Base-by-base conservation (phyloP, 805 yeast species). In the Candida orba region DNA sequence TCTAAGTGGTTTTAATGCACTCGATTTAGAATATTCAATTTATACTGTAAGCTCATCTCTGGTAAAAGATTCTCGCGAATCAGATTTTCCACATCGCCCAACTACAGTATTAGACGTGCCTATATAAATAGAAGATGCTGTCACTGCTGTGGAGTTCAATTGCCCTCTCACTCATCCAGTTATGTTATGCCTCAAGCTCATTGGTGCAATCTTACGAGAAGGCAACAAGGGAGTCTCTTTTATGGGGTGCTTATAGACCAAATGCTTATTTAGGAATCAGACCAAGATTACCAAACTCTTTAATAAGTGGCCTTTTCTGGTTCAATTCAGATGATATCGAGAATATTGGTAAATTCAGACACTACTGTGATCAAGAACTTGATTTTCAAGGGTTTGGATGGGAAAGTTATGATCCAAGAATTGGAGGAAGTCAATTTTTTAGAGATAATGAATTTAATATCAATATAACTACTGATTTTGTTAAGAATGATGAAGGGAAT, bases 231-330 rank as follows among this genome's bases (percentile, higher is more conserved):
- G 65, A 72, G 35, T 74, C 87, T 3, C 65, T 85, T 24, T 60
- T 78, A 29, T 91, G 99, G 99, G 98, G 95, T 1, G 95, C 98
- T 1, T 91, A 89, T 63, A 68, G 97, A 50, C 81, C 96, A 8
- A 84, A 87, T 44, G 69, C 87, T 36, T 93, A 90, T 63, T 68
- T 90, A 47, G 98, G 98, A 2, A 66, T 93, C 38, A 72, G 90
- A 37, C 96, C 98, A 3, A 69, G 91, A 5, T 55, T 84, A 4
- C 96, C 96, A 2, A 72, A 78, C 31, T 78, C 91, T 2, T 69
- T 93, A 41, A 57, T 82, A 45, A 67, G 87, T 13, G 98, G 98
- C 0, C 66, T 90, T 23, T 77, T 91, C 79, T 91, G 98, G 98
- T 86, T 78, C 66, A 80, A 81, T 56, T 73, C 76, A 6, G 82